These are phyloP conservation scores for Alternaria ethzedia DNA, from an alignment of 2,329 filamentous ascomycete genomes.

Conservation along the genomic window DNA sequence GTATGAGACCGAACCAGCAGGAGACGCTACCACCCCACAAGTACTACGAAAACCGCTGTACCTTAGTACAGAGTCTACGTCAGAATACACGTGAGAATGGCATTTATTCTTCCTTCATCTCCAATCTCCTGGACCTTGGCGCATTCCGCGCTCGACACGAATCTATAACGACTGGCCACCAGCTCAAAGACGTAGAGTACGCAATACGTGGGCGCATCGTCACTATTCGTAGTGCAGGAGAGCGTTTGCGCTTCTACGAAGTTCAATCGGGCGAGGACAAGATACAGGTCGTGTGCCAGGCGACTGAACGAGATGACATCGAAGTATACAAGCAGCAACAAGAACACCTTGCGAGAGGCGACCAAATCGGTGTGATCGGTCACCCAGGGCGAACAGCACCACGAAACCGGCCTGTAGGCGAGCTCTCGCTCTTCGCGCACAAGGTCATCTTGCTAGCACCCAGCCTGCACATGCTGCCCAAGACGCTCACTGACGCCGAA, in stretches of 20 bases:
- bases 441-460: conserved; percentile 87
- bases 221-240: neutral
- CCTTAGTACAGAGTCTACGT: neutral
- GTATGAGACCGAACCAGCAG: neutral
- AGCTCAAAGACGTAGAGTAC: neutral
- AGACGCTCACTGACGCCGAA: conserved; percentile 87
- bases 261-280: neutral
- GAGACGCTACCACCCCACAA: neutral
- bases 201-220: neutral
- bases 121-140: neutral
- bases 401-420: conserved; percentile 86
- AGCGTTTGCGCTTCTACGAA: neutral
- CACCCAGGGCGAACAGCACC: conserved; percentile 86
- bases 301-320: neutral
- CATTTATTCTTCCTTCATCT: neutral
- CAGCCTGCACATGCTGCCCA: conserved; percentile 88
- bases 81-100: neutral
- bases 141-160: neutral
- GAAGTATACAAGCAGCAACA: neutral
- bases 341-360: neutral
- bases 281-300: neutral
- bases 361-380: conserved; percentile 74
- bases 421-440: conserved; percentile 90
- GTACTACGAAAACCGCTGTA: neutral
- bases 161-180: neutral